These are phyloP conservation scores for Fibroporia radiculosa DNA, from an alignment of 768 basidiomycete species.

Conservation along the genomic window DNA sequence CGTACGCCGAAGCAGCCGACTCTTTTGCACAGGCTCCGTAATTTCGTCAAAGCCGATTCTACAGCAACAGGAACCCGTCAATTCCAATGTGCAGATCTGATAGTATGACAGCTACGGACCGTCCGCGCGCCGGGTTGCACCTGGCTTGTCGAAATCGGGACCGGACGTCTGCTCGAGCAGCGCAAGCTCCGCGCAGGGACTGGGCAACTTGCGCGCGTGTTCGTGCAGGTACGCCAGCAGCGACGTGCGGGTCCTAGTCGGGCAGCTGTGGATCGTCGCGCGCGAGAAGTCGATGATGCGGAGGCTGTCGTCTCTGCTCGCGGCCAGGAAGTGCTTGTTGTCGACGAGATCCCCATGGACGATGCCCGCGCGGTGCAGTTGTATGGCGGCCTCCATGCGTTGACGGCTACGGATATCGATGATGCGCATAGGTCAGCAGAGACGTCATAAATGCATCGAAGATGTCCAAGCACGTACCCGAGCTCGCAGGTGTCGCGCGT, in stretches of 20 bases:
- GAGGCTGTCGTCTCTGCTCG: slow-evolving; percentile 14
- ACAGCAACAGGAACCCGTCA: no score
- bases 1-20: no score
- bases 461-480: slow-evolving; percentile 7
- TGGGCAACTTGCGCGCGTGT: slow-evolving; percentile 1
- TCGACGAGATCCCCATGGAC: slow-evolving; percentile 25
- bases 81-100: no score
- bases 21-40: no score
- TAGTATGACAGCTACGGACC: no score
- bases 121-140: slow-evolving; percentile 8
- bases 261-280: slow-evolving; percentile 26
- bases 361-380: slow-evolving; percentile 31
- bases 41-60: no score
- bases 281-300: slow-evolving; percentile 32
- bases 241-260: not conserved
- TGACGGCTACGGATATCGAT: slow-evolving; percentile 19
- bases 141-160: slow-evolving; percentile 4
- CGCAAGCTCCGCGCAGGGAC: slow-evolving; percentile 9
- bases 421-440: no score
- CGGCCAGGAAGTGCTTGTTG: slow-evolving; percentile 16
- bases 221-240: slow-evolving; percentile 2
- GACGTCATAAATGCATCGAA: not conserved
- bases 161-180: slow-evolving; percentile 10
- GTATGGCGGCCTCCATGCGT: slow-evolving; percentile 25
- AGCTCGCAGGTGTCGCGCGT: slow-evolving; percentile 6